Evolutionary conservation across 805 yeast species (phyloP).

Genomic region (Candida silvatica): DNA sequence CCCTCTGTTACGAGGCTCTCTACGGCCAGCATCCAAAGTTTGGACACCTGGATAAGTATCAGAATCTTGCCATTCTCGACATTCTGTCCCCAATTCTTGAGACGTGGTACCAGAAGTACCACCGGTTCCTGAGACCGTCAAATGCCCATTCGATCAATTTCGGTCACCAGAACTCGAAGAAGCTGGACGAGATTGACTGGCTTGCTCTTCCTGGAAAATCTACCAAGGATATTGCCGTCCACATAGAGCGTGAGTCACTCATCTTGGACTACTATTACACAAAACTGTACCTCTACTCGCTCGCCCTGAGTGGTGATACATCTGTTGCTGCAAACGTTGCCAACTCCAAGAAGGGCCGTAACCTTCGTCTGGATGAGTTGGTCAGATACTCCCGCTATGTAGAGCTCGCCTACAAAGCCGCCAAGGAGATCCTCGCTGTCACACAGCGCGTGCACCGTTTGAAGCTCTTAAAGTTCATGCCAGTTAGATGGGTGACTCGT

Average conservation of each 20-base stretch:
- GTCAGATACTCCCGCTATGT: conserved; percentile 69
- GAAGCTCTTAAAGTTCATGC: conserved; percentile 65
- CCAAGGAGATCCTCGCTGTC: conserved; percentile 66
- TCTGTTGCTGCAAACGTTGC: conserved; percentile 24
- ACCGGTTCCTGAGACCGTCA: conserved; percentile 42
- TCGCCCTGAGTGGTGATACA: conserved; percentile 55
- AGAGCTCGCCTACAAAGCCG: conserved; percentile 75
- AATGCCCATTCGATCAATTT: conserved; percentile 24
- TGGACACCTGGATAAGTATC: conserved; percentile 45
- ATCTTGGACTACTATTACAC: conserved; percentile 81
- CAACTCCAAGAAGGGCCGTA: conserved; percentile 18
- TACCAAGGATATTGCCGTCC: conserved; percentile 28
- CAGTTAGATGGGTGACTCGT: conserved; percentile 87
- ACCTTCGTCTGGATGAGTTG: conserved; percentile 57
- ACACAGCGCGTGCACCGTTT: conserved; percentile 62
- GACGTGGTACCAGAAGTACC: conserved; percentile 67
- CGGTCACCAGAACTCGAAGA: conserved; percentile 3
- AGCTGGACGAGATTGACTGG: conserved; percentile 11
- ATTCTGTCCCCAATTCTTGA: conserved; percentile 71
- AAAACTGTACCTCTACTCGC: conserved; percentile 72
- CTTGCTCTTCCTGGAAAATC: conserved; percentile 27
- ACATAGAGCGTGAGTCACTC: conserved; percentile 60
- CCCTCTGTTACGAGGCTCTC: conserved; percentile 76
- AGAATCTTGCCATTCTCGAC: conserved; percentile 61
- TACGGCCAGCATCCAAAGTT: conserved; percentile 58